Evolutionary conservation across 495 filamentous ascomycete species (phyloP).

Genomic region (Aspergillus egyptiacus): DNA sequence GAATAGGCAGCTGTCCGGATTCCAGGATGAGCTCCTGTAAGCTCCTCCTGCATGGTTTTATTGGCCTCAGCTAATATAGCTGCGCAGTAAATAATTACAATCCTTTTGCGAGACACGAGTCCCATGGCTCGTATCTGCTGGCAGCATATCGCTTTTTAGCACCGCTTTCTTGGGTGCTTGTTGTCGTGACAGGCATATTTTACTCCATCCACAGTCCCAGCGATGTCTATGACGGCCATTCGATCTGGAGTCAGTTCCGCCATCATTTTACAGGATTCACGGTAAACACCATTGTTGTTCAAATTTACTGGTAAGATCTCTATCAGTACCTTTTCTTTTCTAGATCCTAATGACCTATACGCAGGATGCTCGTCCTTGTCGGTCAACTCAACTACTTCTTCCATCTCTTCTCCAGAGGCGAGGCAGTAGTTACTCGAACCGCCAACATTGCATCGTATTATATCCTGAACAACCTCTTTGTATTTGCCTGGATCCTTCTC

Average conservation of each 20-base stretch:
- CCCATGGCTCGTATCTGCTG: constrained; percentile 46
- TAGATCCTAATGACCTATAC: constrained; percentile 3
- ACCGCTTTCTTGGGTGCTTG: constrained; percentile 63
- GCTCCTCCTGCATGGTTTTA: constrained; percentile 5
- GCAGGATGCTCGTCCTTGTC: constrained; percentile 66
- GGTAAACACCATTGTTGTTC: constrained; percentile 61
- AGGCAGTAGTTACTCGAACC: constrained; percentile 56
- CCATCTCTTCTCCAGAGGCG: constrained; percentile 64
- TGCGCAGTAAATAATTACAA: constrained; percentile 31
- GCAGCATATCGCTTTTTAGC: constrained; percentile 62
- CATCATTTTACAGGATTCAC: constrained; percentile 66
- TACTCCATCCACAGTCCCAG: constrained; percentile 58
- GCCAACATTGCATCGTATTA: constrained; percentile 77
- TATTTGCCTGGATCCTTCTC: constrained; percentile 72
- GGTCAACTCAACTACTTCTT: constrained; percentile 69
- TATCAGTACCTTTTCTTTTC: not conserved
- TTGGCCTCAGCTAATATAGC: not conserved
- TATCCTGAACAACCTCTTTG: constrained; percentile 75
- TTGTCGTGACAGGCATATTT: constrained; percentile 61
- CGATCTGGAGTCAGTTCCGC: constrained; percentile 66
- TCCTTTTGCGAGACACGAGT: constrained; percentile 60
- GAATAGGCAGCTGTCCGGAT: not conserved
- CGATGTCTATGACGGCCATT: constrained; percentile 50
- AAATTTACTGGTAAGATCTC: constrained; percentile 65
- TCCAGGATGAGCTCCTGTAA: constrained; percentile 9